Conservation (phyloP, 331 rosid species). For the Quercus tomentella region DNA sequence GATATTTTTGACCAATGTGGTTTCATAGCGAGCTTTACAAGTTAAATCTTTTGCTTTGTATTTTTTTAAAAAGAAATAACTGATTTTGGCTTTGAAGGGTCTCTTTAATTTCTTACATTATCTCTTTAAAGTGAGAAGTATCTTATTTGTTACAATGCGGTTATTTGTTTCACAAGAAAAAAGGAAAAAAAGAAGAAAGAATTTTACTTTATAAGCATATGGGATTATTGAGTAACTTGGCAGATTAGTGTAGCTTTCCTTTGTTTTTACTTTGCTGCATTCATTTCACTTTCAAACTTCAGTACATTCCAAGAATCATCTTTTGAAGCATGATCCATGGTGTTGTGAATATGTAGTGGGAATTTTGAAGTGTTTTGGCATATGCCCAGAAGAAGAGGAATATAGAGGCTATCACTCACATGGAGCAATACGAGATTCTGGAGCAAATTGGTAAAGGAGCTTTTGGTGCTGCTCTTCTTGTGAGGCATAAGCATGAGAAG, state of each 20-base stretch:
- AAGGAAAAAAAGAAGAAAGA: conserved; percentile 1
- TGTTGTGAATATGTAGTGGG: conserved; percentile 1
- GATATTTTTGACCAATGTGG: neutral
- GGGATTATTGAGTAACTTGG: conserved; percentile 23
- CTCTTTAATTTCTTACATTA: neutral
- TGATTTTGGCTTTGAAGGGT: neutral
- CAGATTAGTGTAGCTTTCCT: conserved; percentile 20
- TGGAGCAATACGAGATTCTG: conserved; percentile 96
- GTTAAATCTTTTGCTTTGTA: neutral
- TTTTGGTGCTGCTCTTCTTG: conserved; percentile 98
- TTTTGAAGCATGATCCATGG: neutral
- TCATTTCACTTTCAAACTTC: conserved; percentile 10
- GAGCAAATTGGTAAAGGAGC: conserved; percentile 99
- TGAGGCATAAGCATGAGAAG: conserved; percentile 97
- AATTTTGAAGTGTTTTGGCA: conserved; percentile 11
- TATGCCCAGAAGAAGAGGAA: conserved; percentile 35
- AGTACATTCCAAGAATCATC: conserved; percentile 12
- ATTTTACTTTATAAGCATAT: conserved; percentile 3
- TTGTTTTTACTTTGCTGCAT: conserved; percentile 6
- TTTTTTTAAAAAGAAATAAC: neutral
- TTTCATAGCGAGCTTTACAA: neutral
- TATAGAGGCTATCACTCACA: conserved; percentile 20
- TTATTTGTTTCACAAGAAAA: conserved; percentile 20
- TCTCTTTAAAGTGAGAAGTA: neutral
- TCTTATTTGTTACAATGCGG: neutral